Conservation (phyloP, 805 yeast species). For the Candida loeiensis region DNA sequence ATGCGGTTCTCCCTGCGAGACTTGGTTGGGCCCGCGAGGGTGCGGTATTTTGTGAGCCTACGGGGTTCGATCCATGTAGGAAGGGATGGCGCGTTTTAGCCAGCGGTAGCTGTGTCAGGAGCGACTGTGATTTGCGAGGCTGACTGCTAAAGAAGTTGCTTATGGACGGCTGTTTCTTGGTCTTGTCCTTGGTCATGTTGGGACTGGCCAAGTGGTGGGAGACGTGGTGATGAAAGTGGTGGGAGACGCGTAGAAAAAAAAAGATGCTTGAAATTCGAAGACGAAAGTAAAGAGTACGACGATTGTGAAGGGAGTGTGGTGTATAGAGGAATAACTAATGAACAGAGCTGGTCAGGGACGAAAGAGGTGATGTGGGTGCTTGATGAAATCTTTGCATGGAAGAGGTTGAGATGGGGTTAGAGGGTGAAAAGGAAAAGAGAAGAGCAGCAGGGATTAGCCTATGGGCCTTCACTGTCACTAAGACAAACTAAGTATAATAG, state of each 20-base stretch:
- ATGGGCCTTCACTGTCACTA: too few relatives aligned
- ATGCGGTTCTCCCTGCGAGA: too few relatives aligned
- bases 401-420: too few relatives aligned
- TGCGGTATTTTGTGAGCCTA: neutral
- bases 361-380: too few relatives aligned
- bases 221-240: neutral
- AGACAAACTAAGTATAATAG: too few relatives aligned
- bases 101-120: neutral
- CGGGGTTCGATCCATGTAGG: neutral
- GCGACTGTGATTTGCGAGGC: neutral
- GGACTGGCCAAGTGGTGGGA: neutral
- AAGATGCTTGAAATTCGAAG: neutral
- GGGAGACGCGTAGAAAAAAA: neutral
- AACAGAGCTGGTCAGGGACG: neutral
- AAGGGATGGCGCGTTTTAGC: too few relatives aligned
- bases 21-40: neutral
- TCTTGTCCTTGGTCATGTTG: neutral
- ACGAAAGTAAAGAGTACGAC: neutral
- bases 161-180: neutral
- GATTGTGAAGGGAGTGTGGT: neutral
- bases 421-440: too few relatives aligned
- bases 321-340: neutral
- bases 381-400: too few relatives aligned
- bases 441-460: too few relatives aligned
- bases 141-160: slow-evolving; percentile 2